phyloP scores from a whole-genome alignment of 2,329 filamentous ascomycete species.

The Verticillium longisporum region DNA sequence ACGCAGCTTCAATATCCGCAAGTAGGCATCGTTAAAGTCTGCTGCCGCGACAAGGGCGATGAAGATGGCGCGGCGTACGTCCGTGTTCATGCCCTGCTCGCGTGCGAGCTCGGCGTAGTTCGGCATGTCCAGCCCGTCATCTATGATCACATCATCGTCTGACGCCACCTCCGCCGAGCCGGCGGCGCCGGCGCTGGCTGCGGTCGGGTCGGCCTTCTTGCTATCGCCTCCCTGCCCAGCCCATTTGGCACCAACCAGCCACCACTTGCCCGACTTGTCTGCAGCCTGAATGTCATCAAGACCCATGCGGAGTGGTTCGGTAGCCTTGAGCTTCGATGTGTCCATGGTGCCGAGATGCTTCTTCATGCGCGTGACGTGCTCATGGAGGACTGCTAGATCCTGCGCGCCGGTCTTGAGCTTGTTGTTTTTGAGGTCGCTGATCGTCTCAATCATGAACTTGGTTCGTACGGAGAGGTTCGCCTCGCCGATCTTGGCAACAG shows the following conservation, averaged over 20 bases:
- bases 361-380: conserved; percentile 83
- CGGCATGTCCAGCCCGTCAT: conserved; percentile 41
- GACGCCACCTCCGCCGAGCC: not conserved
- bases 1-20: conserved; percentile 71
- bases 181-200: not conserved
- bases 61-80: conserved; percentile 86
- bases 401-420: conserved; percentile 69
- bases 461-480: conserved; percentile 75
- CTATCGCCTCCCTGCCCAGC: conserved; percentile 28
- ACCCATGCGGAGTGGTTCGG: conserved; percentile 75
- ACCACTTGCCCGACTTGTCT: conserved; percentile 92
- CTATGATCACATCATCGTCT: conserved; percentile 16
- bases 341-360: conserved; percentile 80
- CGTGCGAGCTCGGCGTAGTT: conserved; percentile 70
- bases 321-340: conserved; percentile 57
- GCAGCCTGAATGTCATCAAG: conserved; percentile 76
- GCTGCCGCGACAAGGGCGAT: conserved; percentile 79
- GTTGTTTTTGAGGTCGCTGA: conserved; percentile 92
- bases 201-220: not conserved
- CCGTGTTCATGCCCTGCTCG: conserved; percentile 80
- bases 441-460: conserved; percentile 96
- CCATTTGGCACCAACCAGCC: conserved; percentile 96
- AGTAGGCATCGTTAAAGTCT: conserved; percentile 77
- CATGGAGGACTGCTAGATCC: conserved; percentile 66
- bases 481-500: conserved; percentile 61